Evolutionary conservation across 2,329 filamentous ascomycete species (phyloP).

Genomic region (Trichoderma sp.): DNA sequence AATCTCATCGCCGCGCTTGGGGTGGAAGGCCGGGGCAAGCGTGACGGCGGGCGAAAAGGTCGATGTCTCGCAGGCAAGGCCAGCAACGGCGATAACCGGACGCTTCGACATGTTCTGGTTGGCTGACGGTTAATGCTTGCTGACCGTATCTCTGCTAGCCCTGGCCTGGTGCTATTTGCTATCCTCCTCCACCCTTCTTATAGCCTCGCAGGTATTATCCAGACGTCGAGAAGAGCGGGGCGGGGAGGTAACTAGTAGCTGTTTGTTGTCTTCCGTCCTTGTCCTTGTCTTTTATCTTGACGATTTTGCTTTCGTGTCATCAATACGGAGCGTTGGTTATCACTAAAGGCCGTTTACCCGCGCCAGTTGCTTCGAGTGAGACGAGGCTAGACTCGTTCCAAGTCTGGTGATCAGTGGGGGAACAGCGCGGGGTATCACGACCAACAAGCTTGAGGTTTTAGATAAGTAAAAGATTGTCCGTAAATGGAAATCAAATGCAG

Average conservation of each 20-base stretch:
- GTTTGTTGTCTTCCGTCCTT: background rate
- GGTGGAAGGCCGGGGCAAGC: constrained; percentile 47
- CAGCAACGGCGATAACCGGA: constrained; percentile 50
- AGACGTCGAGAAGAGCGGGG: background rate
- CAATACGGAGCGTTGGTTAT: background rate
- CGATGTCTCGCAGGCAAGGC: constrained; percentile 53
- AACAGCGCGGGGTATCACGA: constrained; percentile 3
- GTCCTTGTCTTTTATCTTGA: background rate
- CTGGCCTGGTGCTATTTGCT: background rate
- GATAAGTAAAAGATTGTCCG: background rate
- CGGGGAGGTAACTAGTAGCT: background rate
- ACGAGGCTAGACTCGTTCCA: background rate
- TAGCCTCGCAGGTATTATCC: background rate
- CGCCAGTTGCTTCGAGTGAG: background rate
- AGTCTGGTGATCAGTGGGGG: constrained; percentile 12
- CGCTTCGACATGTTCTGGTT: constrained; percentile 19
- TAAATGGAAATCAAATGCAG: background rate
- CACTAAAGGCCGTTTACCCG: constrained; percentile 2
- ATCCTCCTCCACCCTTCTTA: constrained; percentile 11
- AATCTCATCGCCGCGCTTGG: constrained; percentile 42
- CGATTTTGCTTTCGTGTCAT: background rate
- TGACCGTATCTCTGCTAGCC: background rate
- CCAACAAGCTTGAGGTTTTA: background rate
- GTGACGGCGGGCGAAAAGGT: constrained; percentile 52
- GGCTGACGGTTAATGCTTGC: background rate